phyloP scores from a whole-genome alignment of 768 basidiomycete species.

The Mycena olivaceomarginata region DNA sequence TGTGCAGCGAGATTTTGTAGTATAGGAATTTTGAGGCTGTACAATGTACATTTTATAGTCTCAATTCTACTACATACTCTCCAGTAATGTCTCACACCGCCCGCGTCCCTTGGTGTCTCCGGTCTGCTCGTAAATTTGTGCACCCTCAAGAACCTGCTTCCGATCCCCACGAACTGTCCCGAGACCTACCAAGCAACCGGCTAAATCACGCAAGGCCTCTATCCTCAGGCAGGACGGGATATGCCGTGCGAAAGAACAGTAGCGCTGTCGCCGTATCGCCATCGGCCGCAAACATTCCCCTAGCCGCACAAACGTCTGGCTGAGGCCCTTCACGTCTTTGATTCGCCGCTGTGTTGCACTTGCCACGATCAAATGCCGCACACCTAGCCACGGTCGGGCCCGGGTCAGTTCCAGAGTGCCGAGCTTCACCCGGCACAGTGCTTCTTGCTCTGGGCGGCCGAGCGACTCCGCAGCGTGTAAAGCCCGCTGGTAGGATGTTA shows the following conservation, averaged over 20 bases:
- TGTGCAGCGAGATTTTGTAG: no score
- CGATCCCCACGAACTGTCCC: constrained; percentile 26
- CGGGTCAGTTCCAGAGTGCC: constrained; percentile 31
- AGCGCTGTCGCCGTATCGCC: constrained; percentile 22
- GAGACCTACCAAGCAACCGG: constrained; percentile 34
- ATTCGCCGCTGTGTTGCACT: constrained; percentile 34
- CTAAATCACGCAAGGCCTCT: constrained; percentile 31
- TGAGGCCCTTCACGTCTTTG: constrained; percentile 40
- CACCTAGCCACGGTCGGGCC: constrained; percentile 26
- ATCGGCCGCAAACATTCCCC: constrained; percentile 35
- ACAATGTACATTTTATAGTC: no score
- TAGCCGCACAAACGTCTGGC: constrained; percentile 42
- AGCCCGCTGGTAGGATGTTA: constrained; percentile 34
- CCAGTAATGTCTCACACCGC: constrained; percentile 8
- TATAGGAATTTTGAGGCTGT: no score
- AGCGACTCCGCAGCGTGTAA: constrained; percentile 27
- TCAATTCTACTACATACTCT: background rate
- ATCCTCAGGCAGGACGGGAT: constrained; percentile 36
- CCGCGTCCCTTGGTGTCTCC: constrained; percentile 24
- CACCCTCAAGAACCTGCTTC: constrained; percentile 27
- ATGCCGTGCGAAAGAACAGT: constrained; percentile 35
- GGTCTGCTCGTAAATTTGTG: constrained; percentile 32
- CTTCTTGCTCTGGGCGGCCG: constrained; percentile 38
- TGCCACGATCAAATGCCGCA: constrained; percentile 42
- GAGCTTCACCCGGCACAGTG: constrained; percentile 34